Evolutionary conservation across 306 rosid genomes (phyloP).

Genomic region (Ammopiptanthus mongolicus): DNA sequence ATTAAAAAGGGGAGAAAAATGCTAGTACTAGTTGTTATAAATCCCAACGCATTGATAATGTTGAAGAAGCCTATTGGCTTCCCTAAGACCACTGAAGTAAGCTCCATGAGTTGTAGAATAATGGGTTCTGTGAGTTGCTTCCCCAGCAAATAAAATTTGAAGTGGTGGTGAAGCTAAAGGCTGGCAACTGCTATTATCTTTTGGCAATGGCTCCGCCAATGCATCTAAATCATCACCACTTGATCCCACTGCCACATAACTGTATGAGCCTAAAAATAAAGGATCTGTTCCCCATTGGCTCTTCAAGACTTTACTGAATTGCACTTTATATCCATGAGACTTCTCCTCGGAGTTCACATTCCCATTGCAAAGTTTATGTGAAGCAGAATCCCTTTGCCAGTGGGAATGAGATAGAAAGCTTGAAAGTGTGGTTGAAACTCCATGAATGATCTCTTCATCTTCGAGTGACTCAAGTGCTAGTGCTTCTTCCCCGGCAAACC

Average conservation of each 20-base stretch:
- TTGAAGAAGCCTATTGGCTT: slow-evolving; percentile 91
- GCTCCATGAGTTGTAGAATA: slow-evolving; percentile 99
- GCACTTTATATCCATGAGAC: slow-evolving; percentile 30
- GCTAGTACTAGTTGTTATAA: slow-evolving; percentile 28
- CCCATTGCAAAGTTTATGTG: slow-evolving; percentile 39
- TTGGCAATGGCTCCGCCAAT: slow-evolving; percentile 90
- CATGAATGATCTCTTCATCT: slow-evolving; percentile 66
- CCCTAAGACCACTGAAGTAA: slow-evolving; percentile 94
- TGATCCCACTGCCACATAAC: slow-evolving; percentile 84
- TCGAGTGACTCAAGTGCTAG: slow-evolving; percentile 63
- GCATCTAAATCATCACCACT: slow-evolving; percentile 83
- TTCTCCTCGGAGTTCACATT: slow-evolving; percentile 27
- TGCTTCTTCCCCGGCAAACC: slow-evolving; percentile 95
- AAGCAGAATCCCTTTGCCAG: too few species aligned
- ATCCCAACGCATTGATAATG: slow-evolving; percentile 70
- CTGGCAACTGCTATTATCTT: slow-evolving; percentile 21
- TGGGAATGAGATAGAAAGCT: slow-evolving; percentile 43
- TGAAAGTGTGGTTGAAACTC: slow-evolving; percentile 63
- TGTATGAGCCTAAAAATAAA: slow-evolving; percentile 79
- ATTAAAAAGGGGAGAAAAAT: background rate
- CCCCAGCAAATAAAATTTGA: slow-evolving; percentile 96
- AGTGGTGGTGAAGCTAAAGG: slow-evolving; percentile 45
- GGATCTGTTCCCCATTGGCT: slow-evolving; percentile 85
- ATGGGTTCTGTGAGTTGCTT: slow-evolving; percentile 97
- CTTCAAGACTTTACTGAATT: slow-evolving; percentile 54